Evolutionary conservation across 1,284 basidiomycete genomes (phyloP), one percentile per base, ranked within the genome.

Genomic region (Rhodotorula glutinis): DNA sequence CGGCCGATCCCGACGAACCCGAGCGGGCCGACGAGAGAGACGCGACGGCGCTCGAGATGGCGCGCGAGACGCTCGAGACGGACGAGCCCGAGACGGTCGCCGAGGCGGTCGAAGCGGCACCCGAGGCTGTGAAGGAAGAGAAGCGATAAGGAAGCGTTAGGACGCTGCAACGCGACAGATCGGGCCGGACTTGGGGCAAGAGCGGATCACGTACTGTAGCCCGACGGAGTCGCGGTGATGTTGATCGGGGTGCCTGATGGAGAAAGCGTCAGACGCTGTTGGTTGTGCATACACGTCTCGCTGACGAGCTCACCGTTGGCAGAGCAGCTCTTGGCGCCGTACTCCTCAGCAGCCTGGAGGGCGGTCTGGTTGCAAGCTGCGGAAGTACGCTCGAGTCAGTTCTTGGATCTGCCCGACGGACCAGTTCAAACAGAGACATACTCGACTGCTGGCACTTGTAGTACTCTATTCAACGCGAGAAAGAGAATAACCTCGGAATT

Each of bases 221-320:
- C 68, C 13, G 49, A 55, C 2, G 70, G 70, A 2, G 55, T 29
- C 2, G 55, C 62, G 23, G 33, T 23, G 46, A 65, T 69, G 64
- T 69, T 57, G 58, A 71, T 71, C 21, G 70, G 70, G 4, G 70
- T 71, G 19, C 63, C 64, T 51, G 21, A 17, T 27, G 21, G 2
- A 13, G n/a, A 21, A 21, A 56, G 66, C 66, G 21, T 27, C 9
- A 4, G 2, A 7, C 13, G 9, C 23, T 43, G 11, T 9, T 9
- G 41, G 41, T 43, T 10, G 9, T 17, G 41, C 41, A 43, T 23
- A 19, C 7, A n/a, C 11, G 21, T n/a, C 46, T 21, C 4, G 46
- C 46, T 21, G 23, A 21, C 27, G 29, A 19, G 19, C 53, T 4
- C 11, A 54, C 33, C 53, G 53, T 54, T 40, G 23, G 33, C 13